A percentile compares a stretch with the other conserved stretches of the same genome.
Conservation (phyloP, 257 asterid species). For the Solanum gracilifrons region DNA sequence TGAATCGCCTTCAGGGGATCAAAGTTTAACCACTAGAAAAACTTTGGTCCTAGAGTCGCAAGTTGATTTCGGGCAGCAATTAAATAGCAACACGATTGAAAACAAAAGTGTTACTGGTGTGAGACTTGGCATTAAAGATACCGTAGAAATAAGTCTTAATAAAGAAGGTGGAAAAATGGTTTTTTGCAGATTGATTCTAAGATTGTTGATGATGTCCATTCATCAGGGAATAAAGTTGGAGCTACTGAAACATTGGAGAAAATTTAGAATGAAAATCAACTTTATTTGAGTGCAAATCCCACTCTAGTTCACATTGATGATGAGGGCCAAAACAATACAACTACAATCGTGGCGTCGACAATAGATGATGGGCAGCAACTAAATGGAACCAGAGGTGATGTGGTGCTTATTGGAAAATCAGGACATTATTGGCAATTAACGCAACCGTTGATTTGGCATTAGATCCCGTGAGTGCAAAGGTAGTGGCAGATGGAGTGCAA, state of each 20-base stretch:
- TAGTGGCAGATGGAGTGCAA: too few relatives aligned
- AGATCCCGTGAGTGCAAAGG: too few relatives aligned
- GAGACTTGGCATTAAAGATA: neutral
- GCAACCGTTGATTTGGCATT: too few relatives aligned
- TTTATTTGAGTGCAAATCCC: too few relatives aligned
- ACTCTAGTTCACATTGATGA: neutral
- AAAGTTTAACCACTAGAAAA: neutral
- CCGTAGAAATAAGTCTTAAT: neutral
- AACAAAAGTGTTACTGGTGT: neutral
- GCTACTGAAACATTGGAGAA: neutral
- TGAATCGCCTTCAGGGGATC: neutral
- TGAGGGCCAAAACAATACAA: neutral
- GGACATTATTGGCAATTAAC: too few relatives aligned
- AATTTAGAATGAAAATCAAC: neutral
- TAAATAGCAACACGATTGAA: neutral
- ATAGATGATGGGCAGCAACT: neutral
- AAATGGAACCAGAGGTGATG: too few relatives aligned
- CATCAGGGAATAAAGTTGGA: neutral
- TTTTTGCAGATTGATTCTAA: neutral
- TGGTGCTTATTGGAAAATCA: too few relatives aligned
- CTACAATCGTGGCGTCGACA: too few relatives aligned
- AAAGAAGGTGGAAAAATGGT: neutral
- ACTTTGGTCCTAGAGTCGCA: neutral
- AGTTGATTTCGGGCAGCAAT: neutral
- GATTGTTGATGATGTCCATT: neutral